Percentiles rank a stretch among this genome's conserved stretches.
Evolutionary conservation across 306 rosid species (phyloP).

Genomic region (Casuarina equisetifolia): DNA sequence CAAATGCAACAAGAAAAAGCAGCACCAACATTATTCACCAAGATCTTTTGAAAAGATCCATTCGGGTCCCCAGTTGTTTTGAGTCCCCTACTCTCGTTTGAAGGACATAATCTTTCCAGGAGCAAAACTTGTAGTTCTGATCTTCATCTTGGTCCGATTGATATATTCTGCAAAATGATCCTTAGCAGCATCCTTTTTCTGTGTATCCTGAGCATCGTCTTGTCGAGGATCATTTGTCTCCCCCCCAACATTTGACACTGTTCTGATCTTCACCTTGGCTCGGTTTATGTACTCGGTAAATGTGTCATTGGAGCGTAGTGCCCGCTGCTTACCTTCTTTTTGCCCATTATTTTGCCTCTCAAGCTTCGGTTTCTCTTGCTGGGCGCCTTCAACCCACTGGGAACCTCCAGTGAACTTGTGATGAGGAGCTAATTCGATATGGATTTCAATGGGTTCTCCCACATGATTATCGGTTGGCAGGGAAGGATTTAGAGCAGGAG

Average conservation of each 20-base stretch:
- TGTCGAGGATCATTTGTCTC: slow-evolving; percentile 22
- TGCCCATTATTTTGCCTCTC: background rate
- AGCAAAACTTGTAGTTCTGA: slow-evolving; percentile 34
- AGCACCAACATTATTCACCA: too few relatives aligned
- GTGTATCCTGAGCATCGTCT: slow-evolving; percentile 19
- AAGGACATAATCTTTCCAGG: slow-evolving; percentile 32
- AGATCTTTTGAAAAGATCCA: background rate
- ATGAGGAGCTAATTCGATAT: slow-evolving; percentile 21
- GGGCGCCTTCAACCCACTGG: background rate
- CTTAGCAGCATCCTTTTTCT: slow-evolving; percentile 26
- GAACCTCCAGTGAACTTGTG: background rate
- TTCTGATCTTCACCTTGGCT: slow-evolving; percentile 34
- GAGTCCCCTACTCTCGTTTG: slow-evolving; percentile 33
- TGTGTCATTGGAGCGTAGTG: slow-evolving; percentile 35
- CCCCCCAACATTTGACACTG: slow-evolving; percentile 29
- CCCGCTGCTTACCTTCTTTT: background rate
- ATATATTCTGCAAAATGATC: slow-evolving; percentile 53
- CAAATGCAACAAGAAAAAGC: too few relatives aligned
- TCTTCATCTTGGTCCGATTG: slow-evolving; percentile 38
- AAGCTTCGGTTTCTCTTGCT: slow-evolving; percentile 5
- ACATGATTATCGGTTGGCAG: slow-evolving; percentile 3
- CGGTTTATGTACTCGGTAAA: slow-evolving; percentile 41
- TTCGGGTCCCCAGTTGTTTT: background rate
- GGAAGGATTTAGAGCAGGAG: slow-evolving; percentile 21
- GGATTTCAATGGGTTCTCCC: background rate